Percentiles rank a stretch among this genome's conserved stretches.
Evolutionary conservation across 768 basidiomycete species (phyloP).

Genomic region (Tylopilus plumbeoviolaceoides): DNA sequence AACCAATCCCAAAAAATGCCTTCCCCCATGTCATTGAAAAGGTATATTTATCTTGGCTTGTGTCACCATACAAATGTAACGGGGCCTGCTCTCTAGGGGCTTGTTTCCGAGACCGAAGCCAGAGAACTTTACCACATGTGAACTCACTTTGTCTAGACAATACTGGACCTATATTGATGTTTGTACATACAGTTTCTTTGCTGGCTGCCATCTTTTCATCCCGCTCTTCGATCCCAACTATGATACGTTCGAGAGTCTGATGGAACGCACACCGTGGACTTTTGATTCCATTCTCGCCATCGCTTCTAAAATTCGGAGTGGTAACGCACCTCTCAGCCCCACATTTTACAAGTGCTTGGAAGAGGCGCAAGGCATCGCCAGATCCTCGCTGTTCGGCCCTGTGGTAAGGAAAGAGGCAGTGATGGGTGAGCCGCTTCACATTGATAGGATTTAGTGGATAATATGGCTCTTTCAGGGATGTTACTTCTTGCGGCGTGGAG

Average conservation of each 20-base stretch:
- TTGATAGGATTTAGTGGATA: conserved; percentile 1
- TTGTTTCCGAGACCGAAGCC: conserved; percentile 83
- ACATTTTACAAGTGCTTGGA: conserved; percentile 91
- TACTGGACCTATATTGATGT: background rate
- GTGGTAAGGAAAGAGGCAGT: conserved; percentile 94
- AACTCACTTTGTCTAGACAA: conserved; percentile 27
- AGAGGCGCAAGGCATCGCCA: conserved; percentile 93
- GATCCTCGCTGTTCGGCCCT: conserved; percentile 90
- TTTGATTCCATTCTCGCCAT: conserved; percentile 92
- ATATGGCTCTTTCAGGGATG: conserved; percentile 57
- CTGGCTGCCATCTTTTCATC: conserved; percentile 94
- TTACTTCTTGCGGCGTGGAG: conserved; percentile 89
- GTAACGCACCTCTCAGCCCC: conserved; percentile 77
- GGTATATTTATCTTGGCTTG: conserved; percentile 32
- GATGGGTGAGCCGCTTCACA: conserved; percentile 53
- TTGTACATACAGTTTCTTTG: conserved; percentile 69
- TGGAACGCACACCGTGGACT: conserved; percentile 93
- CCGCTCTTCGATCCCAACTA: conserved; percentile 91
- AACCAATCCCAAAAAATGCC: conserved; percentile 78
- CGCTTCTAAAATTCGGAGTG: conserved; percentile 87
- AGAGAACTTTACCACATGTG: conserved; percentile 90
- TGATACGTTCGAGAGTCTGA: conserved; percentile 89
- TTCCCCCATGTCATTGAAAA: conserved; percentile 91
- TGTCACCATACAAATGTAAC: background rate
- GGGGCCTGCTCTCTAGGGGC: conserved; percentile 46